A percentile compares a stretch with the other conserved stretches of the same genome.
phyloP scores from a whole-genome alignment of 2,329 filamentous ascomycete genomes.

The Talaromyces verruculosus region DNA sequence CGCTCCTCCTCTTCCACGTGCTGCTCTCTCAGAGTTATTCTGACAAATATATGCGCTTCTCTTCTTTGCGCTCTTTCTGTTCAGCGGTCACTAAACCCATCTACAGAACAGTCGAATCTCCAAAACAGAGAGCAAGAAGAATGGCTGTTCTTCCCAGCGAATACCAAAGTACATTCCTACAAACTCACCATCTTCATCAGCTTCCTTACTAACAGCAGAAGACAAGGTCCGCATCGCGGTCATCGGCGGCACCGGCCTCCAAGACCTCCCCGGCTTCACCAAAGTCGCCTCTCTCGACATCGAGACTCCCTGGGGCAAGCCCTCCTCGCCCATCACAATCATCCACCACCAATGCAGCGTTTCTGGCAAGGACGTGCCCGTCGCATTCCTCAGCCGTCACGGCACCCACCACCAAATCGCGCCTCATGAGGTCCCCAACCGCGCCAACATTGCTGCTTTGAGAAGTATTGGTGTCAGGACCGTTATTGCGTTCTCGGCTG shows the following conservation, averaged over 20 bases:
- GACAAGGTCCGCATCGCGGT: conserved; percentile 77
- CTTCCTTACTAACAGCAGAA: conserved; percentile 21
- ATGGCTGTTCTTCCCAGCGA: conserved; percentile 59
- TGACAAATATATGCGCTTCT: conserved; percentile 1
- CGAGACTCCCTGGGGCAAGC: conserved; percentile 82
- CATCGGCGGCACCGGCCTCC: conserved; percentile 89
- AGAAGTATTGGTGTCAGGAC: conserved; percentile 84
- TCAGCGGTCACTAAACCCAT: conserved; percentile 24
- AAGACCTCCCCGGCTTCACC: conserved; percentile 80
- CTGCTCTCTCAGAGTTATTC: not conserved
- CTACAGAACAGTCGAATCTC: conserved; percentile 33
- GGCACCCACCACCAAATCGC: conserved; percentile 84
- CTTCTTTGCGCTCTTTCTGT: not conserved
- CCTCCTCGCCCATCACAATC: conserved; percentile 77
- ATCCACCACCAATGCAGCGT: conserved; percentile 79
- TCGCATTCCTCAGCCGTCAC: conserved; percentile 94
- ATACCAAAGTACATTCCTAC: conserved; percentile 60
- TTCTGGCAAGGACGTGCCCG: conserved; percentile 57
- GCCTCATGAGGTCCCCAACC: conserved; percentile 90
- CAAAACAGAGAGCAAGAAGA: conserved; percentile 36
- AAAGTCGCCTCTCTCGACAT: conserved; percentile 76
- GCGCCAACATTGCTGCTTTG: conserved; percentile 97
- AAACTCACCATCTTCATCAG: not conserved
- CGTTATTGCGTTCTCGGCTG: conserved; percentile 92
- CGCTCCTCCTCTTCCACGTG: conserved; percentile 4